Evolutionary conservation across 2,329 filamentous ascomycete genomes (phyloP), one percentile per base, ranked within the genome.

Genomic region (Cytospora piceae): DNA sequence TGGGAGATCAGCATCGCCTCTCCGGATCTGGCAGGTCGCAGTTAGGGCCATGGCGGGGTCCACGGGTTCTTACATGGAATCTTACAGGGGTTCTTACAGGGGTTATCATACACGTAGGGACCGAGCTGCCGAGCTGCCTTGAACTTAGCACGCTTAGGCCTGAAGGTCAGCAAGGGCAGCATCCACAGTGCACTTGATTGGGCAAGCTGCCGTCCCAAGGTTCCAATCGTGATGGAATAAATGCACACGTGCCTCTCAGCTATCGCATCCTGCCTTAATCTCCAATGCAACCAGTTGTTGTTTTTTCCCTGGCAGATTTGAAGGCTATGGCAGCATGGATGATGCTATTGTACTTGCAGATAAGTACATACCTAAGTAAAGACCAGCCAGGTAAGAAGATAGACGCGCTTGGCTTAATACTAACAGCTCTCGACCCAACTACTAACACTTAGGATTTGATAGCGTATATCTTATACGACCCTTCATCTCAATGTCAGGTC

Each of bases 391-490:
- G n/a, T n/a, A n/a, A n/a, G n/a, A n/a, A n/a, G n/a, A n/a, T n/a
- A n/a, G n/a, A n/a, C n/a, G n/a, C n/a, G n/a, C n/a, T n/a, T n/a
- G 8, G 24, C n/a, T 3, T 7, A 12, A 49, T 14, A n/a, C 20
- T 8, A 49, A 24, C 3, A 24, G 9, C 20, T 8, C 9, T 22
- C 11, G n/a, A 14, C 2, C 11, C 8, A 24, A 37, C 32, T 9
- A 11, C 11, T 11, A 34, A 22, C 7, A 22, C 11, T 67, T 58
- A 70, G 61, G 74, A 67, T 70, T 84, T 85, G 55, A 84, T 72
- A 2, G 81, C 82, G 69, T 82, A 84, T 51, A 84, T 80, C 68
- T 83, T 80, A 70, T 79, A 84, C 0, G 82, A 82, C 4, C 78
- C 80, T 81, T 58, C 39, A 57, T n/a, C 0, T 55, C 34, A n/a